A percentile compares a stretch with the other conserved stretches of the same genome.
These are phyloP conservation scores for Trametes sp. DNA, from an alignment of 1,284 basidiomycete species.

Conservation along the genomic window DNA sequence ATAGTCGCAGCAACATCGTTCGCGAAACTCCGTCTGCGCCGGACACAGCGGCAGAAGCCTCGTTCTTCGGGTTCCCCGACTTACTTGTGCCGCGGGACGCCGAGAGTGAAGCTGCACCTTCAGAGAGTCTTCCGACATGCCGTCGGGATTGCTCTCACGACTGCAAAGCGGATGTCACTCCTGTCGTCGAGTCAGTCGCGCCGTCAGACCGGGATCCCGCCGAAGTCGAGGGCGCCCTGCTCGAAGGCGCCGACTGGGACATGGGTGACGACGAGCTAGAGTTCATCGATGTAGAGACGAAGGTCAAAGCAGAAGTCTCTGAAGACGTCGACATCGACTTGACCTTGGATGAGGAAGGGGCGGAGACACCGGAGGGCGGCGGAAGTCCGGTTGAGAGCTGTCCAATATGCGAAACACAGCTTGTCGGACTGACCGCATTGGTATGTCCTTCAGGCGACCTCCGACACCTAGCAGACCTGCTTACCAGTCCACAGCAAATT, in stretches of 20 bases:
- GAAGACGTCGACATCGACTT: constrained; percentile 40
- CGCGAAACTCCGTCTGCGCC: background rate
- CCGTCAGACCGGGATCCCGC: background rate
- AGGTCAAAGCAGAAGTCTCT: constrained; percentile 30
- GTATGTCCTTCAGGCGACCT: constrained; percentile 37
- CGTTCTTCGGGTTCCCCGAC: constrained; percentile 20
- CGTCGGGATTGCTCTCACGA: constrained; percentile 10
- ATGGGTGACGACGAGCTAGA: constrained; percentile 67
- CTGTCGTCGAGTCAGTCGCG: no score
- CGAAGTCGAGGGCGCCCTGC: background rate
- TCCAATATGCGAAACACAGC: constrained; percentile 49
- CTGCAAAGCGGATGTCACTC: background rate
- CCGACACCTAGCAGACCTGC: background rate
- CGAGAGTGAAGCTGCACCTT: background rate
- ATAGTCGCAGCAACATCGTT: background rate
- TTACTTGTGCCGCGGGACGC: constrained; percentile 8
- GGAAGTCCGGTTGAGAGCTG: constrained; percentile 38
- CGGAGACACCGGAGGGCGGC: constrained; percentile 20
- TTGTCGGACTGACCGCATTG: constrained; percentile 36
- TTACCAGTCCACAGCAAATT: constrained; percentile 47
- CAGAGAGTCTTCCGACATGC: background rate
- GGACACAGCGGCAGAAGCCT: background rate
- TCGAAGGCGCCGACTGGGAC: constrained; percentile 57
- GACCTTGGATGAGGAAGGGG: constrained; percentile 30
- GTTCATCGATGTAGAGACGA: constrained; percentile 39